A percentile compares a stretch with the other conserved stretches of the same genome.
Evolutionary conservation across 108 stramenopile genomes (phyloP).

Genomic region (Fragilaria crotonensis): DNA sequence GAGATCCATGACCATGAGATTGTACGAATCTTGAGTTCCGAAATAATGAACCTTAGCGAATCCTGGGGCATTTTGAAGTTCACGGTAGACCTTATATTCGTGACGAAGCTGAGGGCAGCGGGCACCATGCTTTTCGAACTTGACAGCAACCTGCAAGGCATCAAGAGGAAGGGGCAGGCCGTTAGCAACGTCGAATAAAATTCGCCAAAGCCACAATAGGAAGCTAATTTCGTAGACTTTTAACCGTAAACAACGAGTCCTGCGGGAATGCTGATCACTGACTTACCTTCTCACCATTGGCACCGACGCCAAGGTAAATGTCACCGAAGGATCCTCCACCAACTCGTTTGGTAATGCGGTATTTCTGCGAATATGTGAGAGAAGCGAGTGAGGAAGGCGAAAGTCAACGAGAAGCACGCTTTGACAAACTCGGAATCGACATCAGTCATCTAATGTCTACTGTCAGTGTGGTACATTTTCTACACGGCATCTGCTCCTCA

Average conservation of each 20-base stretch:
- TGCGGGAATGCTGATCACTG: background rate
- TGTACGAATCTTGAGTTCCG: slow-evolving; percentile 95
- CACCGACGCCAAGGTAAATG: slow-evolving; percentile 93
- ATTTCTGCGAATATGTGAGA: slow-evolving; percentile 51
- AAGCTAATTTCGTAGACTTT: background rate
- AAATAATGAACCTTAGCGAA: slow-evolving; percentile 97
- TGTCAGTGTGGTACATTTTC: too few species aligned
- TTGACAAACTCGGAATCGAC: too few species aligned
- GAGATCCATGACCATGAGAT: slow-evolving; percentile 99
- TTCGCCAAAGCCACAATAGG: background rate
- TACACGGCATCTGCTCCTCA: too few species aligned
- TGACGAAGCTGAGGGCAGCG: slow-evolving; percentile 95
- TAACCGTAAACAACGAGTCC: background rate
- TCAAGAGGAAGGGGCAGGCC: background rate
- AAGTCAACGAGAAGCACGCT: too few species aligned
- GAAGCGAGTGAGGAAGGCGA: too few species aligned
- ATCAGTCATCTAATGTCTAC: too few species aligned
- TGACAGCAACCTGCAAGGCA: slow-evolving; percentile 68
- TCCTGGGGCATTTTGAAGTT: slow-evolving; percentile 93
- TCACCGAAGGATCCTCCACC: slow-evolving; percentile 99
- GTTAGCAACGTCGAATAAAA: background rate
- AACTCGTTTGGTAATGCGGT: slow-evolving; percentile 96
- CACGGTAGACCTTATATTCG: slow-evolving; percentile 99
- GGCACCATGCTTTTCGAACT: slow-evolving; percentile 89
- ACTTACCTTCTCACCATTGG: slow-evolving; percentile 79